These are phyloP conservation scores for Candida sojae DNA, from an alignment of 1,139 yeast species.

Conservation along the genomic window DNA sequence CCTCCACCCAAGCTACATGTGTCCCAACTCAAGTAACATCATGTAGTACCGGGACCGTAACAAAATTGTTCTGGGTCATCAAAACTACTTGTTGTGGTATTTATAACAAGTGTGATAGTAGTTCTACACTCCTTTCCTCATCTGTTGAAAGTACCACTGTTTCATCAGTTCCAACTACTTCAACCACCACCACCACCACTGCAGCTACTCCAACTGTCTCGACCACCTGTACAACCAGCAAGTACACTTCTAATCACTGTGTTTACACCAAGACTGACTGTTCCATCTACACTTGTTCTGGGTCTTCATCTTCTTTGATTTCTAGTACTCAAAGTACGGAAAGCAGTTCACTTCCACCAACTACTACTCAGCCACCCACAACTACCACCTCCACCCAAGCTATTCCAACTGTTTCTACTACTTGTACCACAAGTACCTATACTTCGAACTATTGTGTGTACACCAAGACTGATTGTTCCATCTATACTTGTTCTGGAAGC, in stretches of 20 bases:
- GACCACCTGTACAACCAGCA: neutral
- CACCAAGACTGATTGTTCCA: neutral
- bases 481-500: neutral
- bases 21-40: neutral
- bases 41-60: neutral
- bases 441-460: neutral
- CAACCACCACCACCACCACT: slow-evolving; percentile 15
- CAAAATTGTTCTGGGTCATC: neutral
- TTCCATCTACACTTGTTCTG: slow-evolving; percentile 1
- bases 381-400: neutral
- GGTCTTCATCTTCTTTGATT: neutral
- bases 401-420: neutral
- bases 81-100: neutral
- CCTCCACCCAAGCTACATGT: neutral
- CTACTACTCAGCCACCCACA: neutral
- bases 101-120: too few relatives aligned
- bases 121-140: slow-evolving; percentile 4
- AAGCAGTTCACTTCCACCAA: neutral
- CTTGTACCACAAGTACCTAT: neutral
- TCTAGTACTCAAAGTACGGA: neutral
- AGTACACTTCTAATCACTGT: neutral
- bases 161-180: slow-evolving; percentile 1
- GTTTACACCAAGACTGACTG: neutral
- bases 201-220: slow-evolving; percentile 1
- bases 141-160: slow-evolving; percentile 14